Evolutionary conservation across 179 eudicot species (phyloP).

Genomic region (Patellifolia procumbens): DNA sequence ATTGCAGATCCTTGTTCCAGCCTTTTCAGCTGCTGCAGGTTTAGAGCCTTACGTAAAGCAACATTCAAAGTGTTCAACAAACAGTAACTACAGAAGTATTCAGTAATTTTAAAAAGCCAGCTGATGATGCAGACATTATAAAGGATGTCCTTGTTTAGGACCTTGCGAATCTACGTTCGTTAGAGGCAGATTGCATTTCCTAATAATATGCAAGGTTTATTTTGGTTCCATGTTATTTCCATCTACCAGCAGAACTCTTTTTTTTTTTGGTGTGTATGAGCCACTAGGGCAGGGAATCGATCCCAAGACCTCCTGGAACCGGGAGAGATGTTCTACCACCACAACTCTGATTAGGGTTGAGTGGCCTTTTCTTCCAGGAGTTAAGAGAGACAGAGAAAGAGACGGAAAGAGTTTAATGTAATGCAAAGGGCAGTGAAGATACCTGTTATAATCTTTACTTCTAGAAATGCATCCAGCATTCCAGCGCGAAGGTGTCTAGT

Average conservation of each 20-base stretch:
- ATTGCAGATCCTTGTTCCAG: background rate
- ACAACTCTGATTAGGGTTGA: no score
- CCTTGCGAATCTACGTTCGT: no score
- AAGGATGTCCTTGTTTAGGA: background rate
- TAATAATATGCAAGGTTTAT: background rate
- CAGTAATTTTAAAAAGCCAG: background rate
- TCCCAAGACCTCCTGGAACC: no score
- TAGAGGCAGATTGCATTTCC: background rate
- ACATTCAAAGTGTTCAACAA: background rate
- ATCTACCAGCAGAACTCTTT: background rate
- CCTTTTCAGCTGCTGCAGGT: background rate
- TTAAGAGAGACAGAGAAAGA: no score
- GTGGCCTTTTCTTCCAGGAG: no score
- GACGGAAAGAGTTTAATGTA: no score
- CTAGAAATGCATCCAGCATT: background rate
- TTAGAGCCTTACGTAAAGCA: background rate
- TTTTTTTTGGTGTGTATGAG: no score
- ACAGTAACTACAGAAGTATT: background rate
- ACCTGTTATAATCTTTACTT: conserved; percentile 7
- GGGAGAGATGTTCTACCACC: no score
- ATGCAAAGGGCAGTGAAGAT: background rate
- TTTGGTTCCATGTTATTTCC: background rate
- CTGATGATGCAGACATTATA: background rate
- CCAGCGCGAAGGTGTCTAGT: background rate
- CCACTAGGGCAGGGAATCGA: no score